These are phyloP conservation scores for Omphalotus olearius DNA, from an alignment of 1,284 basidiomycete species.

Conservation along the genomic window DNA sequence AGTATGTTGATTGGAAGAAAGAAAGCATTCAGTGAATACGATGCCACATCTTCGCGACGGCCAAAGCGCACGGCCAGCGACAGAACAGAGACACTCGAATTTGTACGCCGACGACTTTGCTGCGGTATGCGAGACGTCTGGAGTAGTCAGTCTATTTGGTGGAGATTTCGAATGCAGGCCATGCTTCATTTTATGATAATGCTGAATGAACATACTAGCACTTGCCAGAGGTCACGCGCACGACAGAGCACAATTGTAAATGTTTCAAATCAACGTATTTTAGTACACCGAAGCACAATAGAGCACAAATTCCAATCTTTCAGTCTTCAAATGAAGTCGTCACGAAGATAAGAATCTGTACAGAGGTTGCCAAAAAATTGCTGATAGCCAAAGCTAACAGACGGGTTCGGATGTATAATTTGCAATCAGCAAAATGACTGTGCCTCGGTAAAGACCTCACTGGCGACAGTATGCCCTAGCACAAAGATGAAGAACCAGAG, in stretches of 20 bases:
- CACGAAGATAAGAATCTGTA: neutral
- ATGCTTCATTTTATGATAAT: constrained; percentile 21
- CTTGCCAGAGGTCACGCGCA: constrained; percentile 8
- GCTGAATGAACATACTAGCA: constrained; percentile 15
- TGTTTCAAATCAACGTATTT: too few species aligned
- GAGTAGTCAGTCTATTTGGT: too few species aligned
- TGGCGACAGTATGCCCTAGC: constrained; percentile 90
- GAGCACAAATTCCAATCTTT: neutral
- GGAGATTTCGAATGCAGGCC: constrained; percentile 17
- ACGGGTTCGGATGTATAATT: constrained; percentile 86
- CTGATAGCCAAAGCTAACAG: constrained; percentile 71
- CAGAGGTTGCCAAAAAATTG: constrained; percentile 71
- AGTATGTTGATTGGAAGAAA: too few species aligned
- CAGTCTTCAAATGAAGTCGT: constrained; percentile 3
- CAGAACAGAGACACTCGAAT: constrained; percentile 17
- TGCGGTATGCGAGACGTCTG: constrained; percentile 23
- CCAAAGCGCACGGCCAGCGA: constrained; percentile 20
- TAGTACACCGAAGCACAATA: too few species aligned
- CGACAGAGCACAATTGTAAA: too few species aligned
- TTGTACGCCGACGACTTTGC: constrained; percentile 24
- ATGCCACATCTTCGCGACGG: too few species aligned
- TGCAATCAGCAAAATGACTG: constrained; percentile 92
- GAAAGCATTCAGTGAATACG: too few species aligned
- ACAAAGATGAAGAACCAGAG: constrained; percentile 60
- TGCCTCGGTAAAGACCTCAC: constrained; percentile 89